These are phyloP conservation scores for Saksenaea oblongispora DNA, from an alignment of 371 early-diverging fungal genomes.

Conservation along the genomic window DNA sequence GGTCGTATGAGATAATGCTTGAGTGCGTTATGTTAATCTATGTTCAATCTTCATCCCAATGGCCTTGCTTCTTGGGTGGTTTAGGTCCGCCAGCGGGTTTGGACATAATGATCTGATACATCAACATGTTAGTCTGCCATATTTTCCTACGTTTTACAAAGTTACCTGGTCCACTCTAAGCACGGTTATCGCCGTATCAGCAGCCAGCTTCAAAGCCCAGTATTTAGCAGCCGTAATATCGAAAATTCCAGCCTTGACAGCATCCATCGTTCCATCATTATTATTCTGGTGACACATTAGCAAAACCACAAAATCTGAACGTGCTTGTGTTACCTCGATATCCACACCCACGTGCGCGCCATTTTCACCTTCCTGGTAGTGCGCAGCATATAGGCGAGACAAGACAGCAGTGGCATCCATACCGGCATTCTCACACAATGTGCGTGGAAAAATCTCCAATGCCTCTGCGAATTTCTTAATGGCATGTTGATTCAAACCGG, in stretches of 20 bases:
- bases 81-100: conserved; percentile 98
- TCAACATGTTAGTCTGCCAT: conserved; percentile 4
- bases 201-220: conserved; percentile 87
- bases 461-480: conserved; percentile 97
- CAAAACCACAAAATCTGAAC: too few relatives aligned
- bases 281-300: conserved; percentile 45
- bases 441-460: conserved; percentile 94
- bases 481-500: conserved; percentile 95
- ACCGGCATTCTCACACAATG: conserved; percentile 96
- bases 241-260: conserved; percentile 72
- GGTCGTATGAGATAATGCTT: too few relatives aligned
- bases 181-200: conserved; percentile 91
- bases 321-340: conserved; percentile 60
- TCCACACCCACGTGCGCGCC: conserved; percentile 68
- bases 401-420: conserved; percentile 93
- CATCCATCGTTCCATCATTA: conserved; percentile 78
- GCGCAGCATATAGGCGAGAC: conserved; percentile 93
- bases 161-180: conserved; percentile 92
- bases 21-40: background rate
- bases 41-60: conserved; percentile 90
- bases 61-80: conserved; percentile 82
- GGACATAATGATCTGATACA: conserved; percentile 89
- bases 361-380: conserved; percentile 70
- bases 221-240: conserved; percentile 85
- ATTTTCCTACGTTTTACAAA: background rate